Evolutionary conservation across 306 rosid species (phyloP).

Genomic region (Sechiopsis laciniata): DNA sequence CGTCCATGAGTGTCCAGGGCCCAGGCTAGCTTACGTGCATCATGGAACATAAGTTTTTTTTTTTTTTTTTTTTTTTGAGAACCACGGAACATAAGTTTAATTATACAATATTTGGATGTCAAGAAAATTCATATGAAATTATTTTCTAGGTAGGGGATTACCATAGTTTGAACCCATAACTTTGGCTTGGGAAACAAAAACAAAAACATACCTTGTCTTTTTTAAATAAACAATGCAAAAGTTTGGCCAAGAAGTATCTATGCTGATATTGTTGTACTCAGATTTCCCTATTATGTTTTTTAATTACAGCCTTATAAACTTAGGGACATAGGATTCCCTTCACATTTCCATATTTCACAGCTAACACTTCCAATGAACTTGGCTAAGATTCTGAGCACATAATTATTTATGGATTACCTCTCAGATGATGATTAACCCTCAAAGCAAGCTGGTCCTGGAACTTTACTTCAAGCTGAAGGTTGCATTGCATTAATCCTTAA

Average conservation of each 20-base stretch:
- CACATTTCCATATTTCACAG: not conserved
- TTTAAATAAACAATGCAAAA: not conserved
- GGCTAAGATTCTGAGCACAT: not conserved
- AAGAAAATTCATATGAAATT: too few relatives aligned
- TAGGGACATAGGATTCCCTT: not conserved
- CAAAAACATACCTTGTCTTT: not conserved
- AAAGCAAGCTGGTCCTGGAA: not conserved
- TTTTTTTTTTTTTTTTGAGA: too few relatives aligned
- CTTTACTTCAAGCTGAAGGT: constrained; percentile 10
- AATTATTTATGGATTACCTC: not conserved
- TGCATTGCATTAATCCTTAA: constrained; percentile 1
- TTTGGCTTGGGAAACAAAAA: not conserved
- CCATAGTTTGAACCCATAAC: too few relatives aligned
- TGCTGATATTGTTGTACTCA: not conserved
- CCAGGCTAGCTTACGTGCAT: too few relatives aligned
- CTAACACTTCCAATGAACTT: not conserved
- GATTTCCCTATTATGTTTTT: not conserved
- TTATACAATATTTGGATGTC: too few relatives aligned
- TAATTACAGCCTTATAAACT: not conserved
- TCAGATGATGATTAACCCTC: constrained; percentile 19
- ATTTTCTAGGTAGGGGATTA: too few relatives aligned
- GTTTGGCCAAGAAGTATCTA: not conserved
- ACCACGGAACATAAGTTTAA: too few relatives aligned
- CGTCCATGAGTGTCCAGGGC: too few relatives aligned
- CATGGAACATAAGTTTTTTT: too few relatives aligned